Evolutionary conservation across 2,329 filamentous ascomycete species (phyloP), one percentile per base, ranked within the genome.

Genomic region (Penicillium sp.): DNA sequence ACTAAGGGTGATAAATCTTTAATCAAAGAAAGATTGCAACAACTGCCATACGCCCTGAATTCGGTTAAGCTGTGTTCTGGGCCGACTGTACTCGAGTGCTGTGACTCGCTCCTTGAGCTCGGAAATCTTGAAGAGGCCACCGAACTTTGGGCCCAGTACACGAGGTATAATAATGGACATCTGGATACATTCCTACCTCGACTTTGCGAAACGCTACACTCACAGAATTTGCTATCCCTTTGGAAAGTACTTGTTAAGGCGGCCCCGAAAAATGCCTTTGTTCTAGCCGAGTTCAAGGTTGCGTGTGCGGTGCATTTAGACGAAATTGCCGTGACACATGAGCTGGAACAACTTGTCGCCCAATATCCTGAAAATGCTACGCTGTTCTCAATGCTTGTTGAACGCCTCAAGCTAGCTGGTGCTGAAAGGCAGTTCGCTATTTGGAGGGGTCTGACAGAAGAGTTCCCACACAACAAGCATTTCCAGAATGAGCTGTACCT

Each of bases 301-400:
- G 31, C 51, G 21, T 44, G 31, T 44, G 51, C 35, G 7, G 38
- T 21, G 41, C 41, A 31, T 31, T 31, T 41, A 19, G 38, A 54
- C 30, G 23, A 44, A 41, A 44, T 23, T 44, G 38, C 41, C 38
- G 31, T 30, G 11, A 31, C 23, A 41, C 31, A 54, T 23, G 41
- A 54, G 5, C 21, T 54, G 51, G 30, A 30, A 54, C 3, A 23
- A 54, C 51, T 54, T 21, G 29, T 54, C 30, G 21, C 21, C 41
- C 31, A 54, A 44, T 41, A 54, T 44, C 51, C 51, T 30, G 51
- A 30, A 44, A 54, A 54, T 54, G 23, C 38, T 26, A 21, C 51
- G 3, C 23, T 54, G 31, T 54, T 54, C 51, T 15, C 35, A 38
- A 54, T 26, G 31, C 31, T 54, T 54, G 38, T 38, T 54, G 29